A percentile compares a stretch with the other conserved stretches of the same genome.
Evolutionary conservation across 352 stramenopile genomes (phyloP).

Genomic region (Phytophthora agathidicida): DNA sequence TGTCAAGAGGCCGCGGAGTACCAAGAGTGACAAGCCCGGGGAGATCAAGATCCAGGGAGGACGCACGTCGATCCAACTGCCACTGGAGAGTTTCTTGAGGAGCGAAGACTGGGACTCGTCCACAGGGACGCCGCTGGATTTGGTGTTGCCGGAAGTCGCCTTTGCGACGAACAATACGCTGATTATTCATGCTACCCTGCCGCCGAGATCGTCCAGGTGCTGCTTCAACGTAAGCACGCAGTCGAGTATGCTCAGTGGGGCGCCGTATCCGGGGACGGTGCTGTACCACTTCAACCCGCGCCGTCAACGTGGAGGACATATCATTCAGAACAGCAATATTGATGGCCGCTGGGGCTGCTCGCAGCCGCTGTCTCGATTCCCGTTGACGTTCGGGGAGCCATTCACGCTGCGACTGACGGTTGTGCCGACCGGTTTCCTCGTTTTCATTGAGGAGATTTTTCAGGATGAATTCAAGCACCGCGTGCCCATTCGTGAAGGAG

Average conservation of each 20-base stretch:
- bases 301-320: constrained; percentile 62
- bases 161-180: constrained; percentile 89
- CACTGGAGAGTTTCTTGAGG: constrained; percentile 77
- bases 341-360: constrained; percentile 78
- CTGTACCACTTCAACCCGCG: constrained; percentile 85
- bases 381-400: constrained; percentile 73
- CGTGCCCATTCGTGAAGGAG: constrained; percentile 82
- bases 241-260: constrained; percentile 68
- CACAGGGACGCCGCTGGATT: constrained; percentile 56
- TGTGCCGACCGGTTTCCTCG: constrained; percentile 70
- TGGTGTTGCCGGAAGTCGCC: constrained; percentile 75
- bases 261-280: constrained; percentile 75
- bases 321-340: constrained; percentile 87
- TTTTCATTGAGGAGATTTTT: constrained; percentile 85
- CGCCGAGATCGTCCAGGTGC: constrained; percentile 60
- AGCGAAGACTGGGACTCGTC: constrained; percentile 83
- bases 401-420: constrained; percentile 83
- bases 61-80: constrained; percentile 77
- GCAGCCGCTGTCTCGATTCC: constrained; percentile 67
- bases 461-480: constrained; percentile 86
- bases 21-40: constrained; percentile 75
- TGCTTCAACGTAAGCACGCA: constrained; percentile 85
- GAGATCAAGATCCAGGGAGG: constrained; percentile 82
- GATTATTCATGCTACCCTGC: constrained; percentile 80
- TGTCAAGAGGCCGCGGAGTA: constrained; percentile 67